A percentile compares a stretch with the other conserved stretches of the same genome.
These are phyloP conservation scores for Elaeis guineensis DNA, from an alignment of 176 grass and related monocot species.

Conservation along the genomic window DNA sequence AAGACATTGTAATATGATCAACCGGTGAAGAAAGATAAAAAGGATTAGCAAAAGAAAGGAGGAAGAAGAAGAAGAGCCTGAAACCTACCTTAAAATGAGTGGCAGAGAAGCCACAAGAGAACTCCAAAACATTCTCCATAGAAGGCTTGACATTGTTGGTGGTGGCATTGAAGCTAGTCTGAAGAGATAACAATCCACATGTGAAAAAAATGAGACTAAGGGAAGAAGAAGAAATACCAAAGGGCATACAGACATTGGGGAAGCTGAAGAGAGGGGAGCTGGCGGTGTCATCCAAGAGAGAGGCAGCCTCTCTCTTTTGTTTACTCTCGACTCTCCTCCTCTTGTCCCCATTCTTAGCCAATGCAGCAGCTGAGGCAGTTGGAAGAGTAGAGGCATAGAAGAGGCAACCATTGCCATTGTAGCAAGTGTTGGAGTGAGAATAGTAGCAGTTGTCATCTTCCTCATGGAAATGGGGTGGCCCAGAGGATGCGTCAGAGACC, in stretches of 20 bases:
- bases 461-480: slow-evolving; percentile 51
- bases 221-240: neutral
- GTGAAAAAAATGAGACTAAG: neutral
- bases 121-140: slow-evolving; percentile 26
- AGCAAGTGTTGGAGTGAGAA: neutral
- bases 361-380: slow-evolving; percentile 1
- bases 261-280: slow-evolving; percentile 60
- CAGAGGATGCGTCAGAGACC: slow-evolving; percentile 95
- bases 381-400: neutral
- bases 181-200: neutral
- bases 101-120: slow-evolving; percentile 34
- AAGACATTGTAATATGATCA: slow-evolving; percentile 1
- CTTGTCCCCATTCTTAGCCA: slow-evolving; percentile 21
- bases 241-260: slow-evolving; percentile 26
- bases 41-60: neutral
- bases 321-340: slow-evolving; percentile 19
- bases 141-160: slow-evolving; percentile 1
- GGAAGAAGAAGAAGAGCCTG: neutral
- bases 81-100: slow-evolving; percentile 28
- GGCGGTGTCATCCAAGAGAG: slow-evolving; percentile 86
- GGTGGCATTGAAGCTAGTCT: neutral
- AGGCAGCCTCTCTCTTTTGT: slow-evolving; percentile 26
- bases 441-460: slow-evolving; percentile 12
- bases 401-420: neutral
- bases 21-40: neutral